Evolutionary conservation across 352 stramenopile genomes (phyloP).

Genomic region (Phytophthora aleatoria): DNA sequence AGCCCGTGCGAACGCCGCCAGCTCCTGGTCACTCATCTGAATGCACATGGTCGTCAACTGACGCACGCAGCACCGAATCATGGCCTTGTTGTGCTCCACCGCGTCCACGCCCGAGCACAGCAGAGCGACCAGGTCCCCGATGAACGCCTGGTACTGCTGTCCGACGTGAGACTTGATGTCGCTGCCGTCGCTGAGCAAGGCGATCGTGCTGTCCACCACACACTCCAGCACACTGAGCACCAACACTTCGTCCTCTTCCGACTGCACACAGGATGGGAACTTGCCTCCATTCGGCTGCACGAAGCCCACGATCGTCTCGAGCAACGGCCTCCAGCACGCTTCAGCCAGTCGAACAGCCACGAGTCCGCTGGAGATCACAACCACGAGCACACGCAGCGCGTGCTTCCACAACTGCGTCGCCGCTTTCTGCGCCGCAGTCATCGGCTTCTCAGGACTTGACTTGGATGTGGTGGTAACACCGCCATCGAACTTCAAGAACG

Average conservation of each 20-base stretch:
- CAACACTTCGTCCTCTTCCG: slow-evolving; percentile 78
- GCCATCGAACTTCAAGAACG: slow-evolving; percentile 59
- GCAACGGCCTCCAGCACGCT: slow-evolving; percentile 55
- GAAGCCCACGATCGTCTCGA: slow-evolving; percentile 71
- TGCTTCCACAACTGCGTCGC: slow-evolving; percentile 79
- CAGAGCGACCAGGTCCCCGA: slow-evolving; percentile 55
- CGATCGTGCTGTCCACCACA: slow-evolving; percentile 72
- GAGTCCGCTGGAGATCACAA: slow-evolving; percentile 75
- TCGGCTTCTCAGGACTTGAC: slow-evolving; percentile 36
- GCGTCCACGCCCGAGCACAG: slow-evolving; percentile 69
- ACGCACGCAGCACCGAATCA: slow-evolving; percentile 77
- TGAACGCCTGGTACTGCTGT: slow-evolving; percentile 51
- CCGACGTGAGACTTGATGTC: slow-evolving; percentile 36
- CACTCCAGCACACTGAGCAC: slow-evolving; percentile 80
- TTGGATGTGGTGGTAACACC: slow-evolving; percentile 4
- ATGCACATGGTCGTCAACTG: slow-evolving; percentile 79
- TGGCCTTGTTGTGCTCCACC: slow-evolving; percentile 53
- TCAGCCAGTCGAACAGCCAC: slow-evolving; percentile 54
- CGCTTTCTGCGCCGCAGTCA: slow-evolving; percentile 68
- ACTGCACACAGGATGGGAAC: slow-evolving; percentile 61
- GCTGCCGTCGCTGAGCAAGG: slow-evolving; percentile 44
- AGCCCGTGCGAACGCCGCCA: slow-evolving; percentile 50
- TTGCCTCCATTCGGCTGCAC: slow-evolving; percentile 57
- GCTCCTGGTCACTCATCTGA: slow-evolving; percentile 54
- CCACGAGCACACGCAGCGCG: slow-evolving; percentile 69